A percentile compares a stretch with the other conserved stretches of the same genome.
phyloP scores from a whole-genome alignment of 2,329 filamentous ascomycete genomes.

The Rhynchosporium agropyri region DNA sequence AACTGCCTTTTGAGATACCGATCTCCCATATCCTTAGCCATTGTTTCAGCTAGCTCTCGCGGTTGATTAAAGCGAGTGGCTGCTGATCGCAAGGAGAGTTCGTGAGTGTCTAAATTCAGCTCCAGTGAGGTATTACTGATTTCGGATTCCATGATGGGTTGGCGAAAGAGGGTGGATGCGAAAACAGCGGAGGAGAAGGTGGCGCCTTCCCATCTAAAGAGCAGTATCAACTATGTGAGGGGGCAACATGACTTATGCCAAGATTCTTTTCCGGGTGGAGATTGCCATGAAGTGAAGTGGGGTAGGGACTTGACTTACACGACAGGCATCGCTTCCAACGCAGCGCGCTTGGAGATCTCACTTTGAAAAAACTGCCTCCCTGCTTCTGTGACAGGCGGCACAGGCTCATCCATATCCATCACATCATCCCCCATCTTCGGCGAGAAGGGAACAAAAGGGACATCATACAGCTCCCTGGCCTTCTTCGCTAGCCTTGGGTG shows the following conservation, averaged over 20 bases:
- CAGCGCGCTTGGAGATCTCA: not conserved
- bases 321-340: not conserved
- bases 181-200: too few relatives aligned
- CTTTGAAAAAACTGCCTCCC: not conserved
- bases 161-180: not conserved
- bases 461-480: slow-evolving; percentile 10
- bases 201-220: too few relatives aligned
- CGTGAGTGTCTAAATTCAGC: too few relatives aligned
- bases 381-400: not conserved
- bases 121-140: not conserved
- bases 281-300: too few relatives aligned
- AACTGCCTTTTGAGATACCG: slow-evolving; percentile 1
- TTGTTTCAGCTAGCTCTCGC: not conserved
- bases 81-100: too few relatives aligned
- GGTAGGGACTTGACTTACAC: not conserved
- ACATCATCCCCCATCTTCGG: not conserved
- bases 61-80: not conserved
- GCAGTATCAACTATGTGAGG: too few relatives aligned
- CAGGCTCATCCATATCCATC: not conserved
- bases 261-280: too few relatives aligned
- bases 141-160: not conserved
- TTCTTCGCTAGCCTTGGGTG: not conserved
- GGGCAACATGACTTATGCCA: too few relatives aligned
- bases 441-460: not conserved
- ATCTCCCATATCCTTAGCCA: not conserved